Evolutionary conservation across 169 alveolate species (phyloP), one percentile per base, ranked within the genome.

Genomic region (Cryptosporidium xiaoi): DNA sequence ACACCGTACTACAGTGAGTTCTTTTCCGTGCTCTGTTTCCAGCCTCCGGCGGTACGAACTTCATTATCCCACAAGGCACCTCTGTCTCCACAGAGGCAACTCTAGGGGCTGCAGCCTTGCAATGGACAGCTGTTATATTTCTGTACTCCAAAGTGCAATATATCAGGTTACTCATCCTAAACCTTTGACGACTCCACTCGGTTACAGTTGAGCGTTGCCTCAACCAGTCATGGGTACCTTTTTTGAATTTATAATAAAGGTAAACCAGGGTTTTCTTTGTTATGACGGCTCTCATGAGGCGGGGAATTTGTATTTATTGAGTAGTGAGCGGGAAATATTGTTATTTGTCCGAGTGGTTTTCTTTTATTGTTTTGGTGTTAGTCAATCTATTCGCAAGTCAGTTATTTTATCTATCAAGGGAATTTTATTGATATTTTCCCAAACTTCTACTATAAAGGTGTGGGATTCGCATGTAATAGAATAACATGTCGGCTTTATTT

Each of bases 401-500:
- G 2, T 50, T 50, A 15, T 50, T 50, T 50, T 24, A 24, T 16
- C 58, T 51, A n/a, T n/a, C n/a, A 15, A 51, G n/a, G 27, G 27
- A 24, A 24, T 24, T 24, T 24, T 51, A n/a, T n/a, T 15, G n/a
- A 51, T 15, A n/a, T n/a, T 51, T 51, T 51, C 58, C 0, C 58
- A 16, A 24, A 0, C 27, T 8, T 40, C 24, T 31, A 8, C n/a
- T 64, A 20, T 31, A 64, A 15, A 1, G 71, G 50, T 18, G 55
- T 8, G 24, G 56, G 55, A 16, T 13, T 51, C 2, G 33, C 2
- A 27, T 40, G 53, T 29, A 64, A 64, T 31, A 33, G 18, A 10
- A 15, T n/a, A 46, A 77, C 16, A 95, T 95, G 99, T 93, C 99
- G 64, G 99, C 99, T 12, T 91, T 97, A 67, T 94, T 97, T 90